Evolutionary conservation across 352 stramenopile species (phyloP), one percentile per base, ranked within the genome.

Genomic region (Pythium scleroteichum): DNA sequence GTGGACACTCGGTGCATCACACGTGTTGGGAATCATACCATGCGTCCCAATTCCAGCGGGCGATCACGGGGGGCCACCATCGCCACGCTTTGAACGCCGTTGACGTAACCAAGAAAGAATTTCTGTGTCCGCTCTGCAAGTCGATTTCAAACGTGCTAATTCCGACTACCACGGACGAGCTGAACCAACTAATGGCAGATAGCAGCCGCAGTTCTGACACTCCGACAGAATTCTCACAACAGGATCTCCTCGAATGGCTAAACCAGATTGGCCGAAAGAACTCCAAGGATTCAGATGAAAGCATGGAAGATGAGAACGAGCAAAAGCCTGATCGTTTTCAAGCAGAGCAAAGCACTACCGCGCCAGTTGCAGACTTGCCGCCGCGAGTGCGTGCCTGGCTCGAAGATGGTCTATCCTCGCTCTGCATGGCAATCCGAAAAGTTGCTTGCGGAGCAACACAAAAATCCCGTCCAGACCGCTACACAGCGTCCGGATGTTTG

Each of bases 121-220:
- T 98, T 60, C 66, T 99, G 5, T 99, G 96, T 68, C 96, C 96
- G 3, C 69, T 98, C 23, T 99, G 96, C 80, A 98, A 99, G 61
- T 95, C 96, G 48, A 95, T 98, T n/a, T 98, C 91, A 0, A 99
- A 99, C 58, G 95, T 98, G 46, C 63, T 98, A 29, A 97, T 99
- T 67, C 96, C 96, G 16, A 85, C 76, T 27, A 82, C 75, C 32
- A 86, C 73, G 4, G 79, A 88, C 16, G 71, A 84, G 56, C 62
- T 87, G 27, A 69, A 69, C 23, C 68, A 75, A 22, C 64, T 74
- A 22, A 65, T 85, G 9, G 60, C 19, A 1, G n/a, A 58, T 12
- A 26, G 38, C 16, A 44, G n/a, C 17, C 24, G 38, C 4, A 39
- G 17, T 2, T 23, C 41, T 9, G 17, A 35, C 13, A 59, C 39